A percentile compares a stretch with the other conserved stretches of the same genome.
phyloP scores from a whole-genome alignment of 2,329 filamentous ascomycete species.

The Pseudopyricularia cyperi region DNA sequence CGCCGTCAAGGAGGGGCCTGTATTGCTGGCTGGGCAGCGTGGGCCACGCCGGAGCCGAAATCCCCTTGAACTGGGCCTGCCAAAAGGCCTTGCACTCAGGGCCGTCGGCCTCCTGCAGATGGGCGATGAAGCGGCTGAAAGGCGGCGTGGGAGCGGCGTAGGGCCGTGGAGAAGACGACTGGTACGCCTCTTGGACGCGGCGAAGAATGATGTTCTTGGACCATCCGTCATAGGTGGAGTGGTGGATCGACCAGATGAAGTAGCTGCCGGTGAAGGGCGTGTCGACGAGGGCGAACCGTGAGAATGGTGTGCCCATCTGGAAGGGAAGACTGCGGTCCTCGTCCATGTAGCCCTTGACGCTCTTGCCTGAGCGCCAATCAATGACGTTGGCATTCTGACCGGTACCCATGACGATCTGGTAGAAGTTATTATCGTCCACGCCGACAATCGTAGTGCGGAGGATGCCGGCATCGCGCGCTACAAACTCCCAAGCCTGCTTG shows the following conservation, averaged over 20 bases:
- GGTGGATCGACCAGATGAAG: background rate
- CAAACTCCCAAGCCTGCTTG: conserved; percentile 5
- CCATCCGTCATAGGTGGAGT: background rate
- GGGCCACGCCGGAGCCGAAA: background rate
- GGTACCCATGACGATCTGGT: background rate
- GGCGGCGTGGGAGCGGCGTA: background rate
- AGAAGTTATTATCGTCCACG: background rate
- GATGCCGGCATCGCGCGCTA: conserved; percentile 6
- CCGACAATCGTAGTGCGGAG: conserved; percentile 1
- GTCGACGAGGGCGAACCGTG: background rate
- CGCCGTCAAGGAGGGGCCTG: background rate
- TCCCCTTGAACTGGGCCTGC: background rate
- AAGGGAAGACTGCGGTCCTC: background rate
- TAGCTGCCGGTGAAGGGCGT: background rate
- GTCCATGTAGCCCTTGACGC: background rate
- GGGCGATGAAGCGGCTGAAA: background rate
- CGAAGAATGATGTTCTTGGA: background rate
- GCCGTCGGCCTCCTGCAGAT: background rate
- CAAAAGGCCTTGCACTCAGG: background rate
- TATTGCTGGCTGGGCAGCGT: background rate
- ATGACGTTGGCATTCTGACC: background rate
- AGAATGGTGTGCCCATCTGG: background rate
- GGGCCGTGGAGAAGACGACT: background rate
- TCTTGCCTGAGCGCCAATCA: background rate
- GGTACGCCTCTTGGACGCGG: background rate